phyloP scores from a whole-genome alignment of 768 basidiomycete genomes.

The Phlebiopsis flavidoalba region DNA sequence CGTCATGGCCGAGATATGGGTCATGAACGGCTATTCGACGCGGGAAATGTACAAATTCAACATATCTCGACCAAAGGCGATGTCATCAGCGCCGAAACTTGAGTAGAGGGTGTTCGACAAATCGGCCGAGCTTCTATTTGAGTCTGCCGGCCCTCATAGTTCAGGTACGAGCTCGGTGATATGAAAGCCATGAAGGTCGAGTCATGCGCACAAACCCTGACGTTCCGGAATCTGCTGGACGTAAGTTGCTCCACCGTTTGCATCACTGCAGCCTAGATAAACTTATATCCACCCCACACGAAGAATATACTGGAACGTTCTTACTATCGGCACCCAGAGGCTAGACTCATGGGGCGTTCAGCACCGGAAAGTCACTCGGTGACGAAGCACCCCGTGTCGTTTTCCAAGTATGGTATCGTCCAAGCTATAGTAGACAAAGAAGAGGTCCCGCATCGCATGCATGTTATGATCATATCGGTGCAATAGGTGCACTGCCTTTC shows the following conservation, averaged over 20 bases:
- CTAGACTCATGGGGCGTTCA: too few relatives aligned
- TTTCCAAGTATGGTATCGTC: neutral
- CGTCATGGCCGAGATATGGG: neutral
- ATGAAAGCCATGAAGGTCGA: neutral
- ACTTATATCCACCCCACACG: neutral
- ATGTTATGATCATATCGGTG: slow-evolving; percentile 26
- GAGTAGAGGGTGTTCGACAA: neutral
- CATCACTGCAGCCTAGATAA: neutral
- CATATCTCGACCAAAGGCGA: neutral
- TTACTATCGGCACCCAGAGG: neutral
- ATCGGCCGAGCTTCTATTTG: neutral
- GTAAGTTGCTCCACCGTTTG: neutral
- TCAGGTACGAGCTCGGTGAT: neutral
- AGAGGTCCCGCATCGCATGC: neutral
- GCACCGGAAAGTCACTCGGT: neutral
- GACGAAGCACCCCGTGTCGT: neutral
- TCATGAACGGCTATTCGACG: neutral
- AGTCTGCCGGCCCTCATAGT: neutral
- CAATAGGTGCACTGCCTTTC: slow-evolving; percentile 65
- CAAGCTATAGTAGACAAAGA: neutral
- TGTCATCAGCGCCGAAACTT: too few relatives aligned
- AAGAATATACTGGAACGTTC: neutral
- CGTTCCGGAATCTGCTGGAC: neutral
- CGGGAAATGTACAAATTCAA: neutral
- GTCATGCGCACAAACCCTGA: neutral